Evolutionary conservation across 495 filamentous ascomycete species (phyloP), one percentile per base, ranked within the genome.

Genomic region (Neurospora sp.): DNA sequence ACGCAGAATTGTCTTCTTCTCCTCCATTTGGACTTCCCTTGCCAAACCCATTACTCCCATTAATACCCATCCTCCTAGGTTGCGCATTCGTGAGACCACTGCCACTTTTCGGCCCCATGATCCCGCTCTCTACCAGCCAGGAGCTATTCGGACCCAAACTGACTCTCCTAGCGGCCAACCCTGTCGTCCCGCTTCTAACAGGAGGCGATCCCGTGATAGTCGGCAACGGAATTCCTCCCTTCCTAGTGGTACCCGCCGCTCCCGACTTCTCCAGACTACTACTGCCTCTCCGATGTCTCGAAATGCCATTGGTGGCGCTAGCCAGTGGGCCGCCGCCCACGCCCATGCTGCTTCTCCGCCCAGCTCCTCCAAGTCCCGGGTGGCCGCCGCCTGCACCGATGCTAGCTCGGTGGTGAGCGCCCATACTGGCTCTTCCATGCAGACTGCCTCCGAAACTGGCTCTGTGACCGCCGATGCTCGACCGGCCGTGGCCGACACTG

Each of bases 141-240:
- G 23, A 23, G 62, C 23, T 23, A 69, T 69, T 6, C 16, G 69
- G 9, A 66, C 73, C 23, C 42, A 37, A 12, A 71, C 44, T 44
- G 74, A 35, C 54, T 16, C 54, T 66, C 54, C 54, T 66, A 75
- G 41, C 44, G 23, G 38, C 72, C 54, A 41, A 66, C 27, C 12
- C 66, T 48, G 41, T 44, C 73, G 71, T 27, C 72, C 70, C 44
- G 40, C 38, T 31, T 66, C 54, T 66, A 35, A 74, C 70, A n/a
- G 81, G 80, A 38, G 85, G 84, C 48, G 84, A 84, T 72, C 82
- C 86, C 39, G 78, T 76, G 72, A 86, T 82, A 39, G 85, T 84
- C 18, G 84, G 83, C 69, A 82, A 83, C 46, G 54, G 54, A 6
- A 66, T 66, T 4, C 54, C 54, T 4, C 54, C 54, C 27, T 66